Evolutionary conservation across 1,139 yeast genomes (phyloP).

Genomic region (Saccharomycopsis hybrid): DNA sequence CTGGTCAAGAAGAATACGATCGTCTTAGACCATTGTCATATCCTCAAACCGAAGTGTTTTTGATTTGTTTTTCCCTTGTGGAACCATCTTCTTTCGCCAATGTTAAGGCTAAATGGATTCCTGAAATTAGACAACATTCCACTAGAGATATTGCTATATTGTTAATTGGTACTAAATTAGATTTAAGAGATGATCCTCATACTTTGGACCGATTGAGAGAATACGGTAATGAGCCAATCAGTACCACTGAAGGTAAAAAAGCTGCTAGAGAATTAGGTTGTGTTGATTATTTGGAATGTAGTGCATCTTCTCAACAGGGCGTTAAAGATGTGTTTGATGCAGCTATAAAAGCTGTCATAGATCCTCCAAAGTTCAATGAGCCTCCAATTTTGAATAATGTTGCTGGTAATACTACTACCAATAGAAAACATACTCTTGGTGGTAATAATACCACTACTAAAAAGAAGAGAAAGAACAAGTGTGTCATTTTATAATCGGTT

Average conservation of each 20-base stretch:
- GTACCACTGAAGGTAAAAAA: slow-evolving; percentile 55
- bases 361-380: slow-evolving; percentile 39
- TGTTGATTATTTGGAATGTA: slow-evolving; percentile 75
- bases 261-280: slow-evolving; percentile 72
- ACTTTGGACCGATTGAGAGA: slow-evolving; percentile 65
- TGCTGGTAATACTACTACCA: background rate
- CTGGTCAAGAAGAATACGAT: slow-evolving; percentile 93
- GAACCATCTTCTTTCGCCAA: slow-evolving; percentile 78
- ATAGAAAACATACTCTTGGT: background rate
- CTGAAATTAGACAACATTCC: slow-evolving; percentile 83
- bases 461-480: slow-evolving; percentile 15
- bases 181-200: slow-evolving; percentile 76
- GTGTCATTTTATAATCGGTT: slow-evolving; percentile 12
- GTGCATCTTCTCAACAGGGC: slow-evolving; percentile 89
- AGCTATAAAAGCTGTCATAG: slow-evolving; percentile 67
- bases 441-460: slow-evolving; percentile 1
- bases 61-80: slow-evolving; percentile 81
- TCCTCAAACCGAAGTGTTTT: slow-evolving; percentile 87
- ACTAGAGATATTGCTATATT: slow-evolving; percentile 69
- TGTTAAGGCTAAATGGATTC: slow-evolving; percentile 73
- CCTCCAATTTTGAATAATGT: slow-evolving; percentile 17
- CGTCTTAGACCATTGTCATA: slow-evolving; percentile 84
- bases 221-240: slow-evolving; percentile 55
- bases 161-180: slow-evolving; percentile 81
- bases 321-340: slow-evolving; percentile 76